Conservation (phyloP, 768 basidiomycete genomes). For the Hypholoma fasciculare region DNA sequence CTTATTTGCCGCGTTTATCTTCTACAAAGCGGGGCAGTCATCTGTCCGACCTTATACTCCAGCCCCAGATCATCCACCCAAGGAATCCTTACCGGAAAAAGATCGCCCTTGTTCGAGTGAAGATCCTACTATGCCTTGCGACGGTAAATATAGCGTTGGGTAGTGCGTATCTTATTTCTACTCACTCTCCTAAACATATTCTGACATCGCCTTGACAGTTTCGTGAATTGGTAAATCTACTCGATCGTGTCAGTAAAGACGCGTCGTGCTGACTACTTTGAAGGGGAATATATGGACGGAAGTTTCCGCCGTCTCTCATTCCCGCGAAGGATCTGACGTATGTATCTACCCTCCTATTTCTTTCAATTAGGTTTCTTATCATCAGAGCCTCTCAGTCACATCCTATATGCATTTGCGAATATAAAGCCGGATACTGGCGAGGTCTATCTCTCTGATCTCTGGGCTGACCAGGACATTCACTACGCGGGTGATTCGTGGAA, state of each 20-base stretch:
- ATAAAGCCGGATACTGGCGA: slow-evolving; percentile 81
- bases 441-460: slow-evolving; percentile 84
- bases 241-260: not conserved
- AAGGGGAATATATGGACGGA: slow-evolving; percentile 95
- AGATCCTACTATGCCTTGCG: slow-evolving; percentile 32
- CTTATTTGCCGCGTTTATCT: slow-evolving; percentile 35
- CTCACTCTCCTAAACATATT: not conserved
- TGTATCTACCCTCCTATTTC: slow-evolving; percentile 23
- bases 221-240: slow-evolving; percentile 67
- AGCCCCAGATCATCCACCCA: slow-evolving; percentile 3
- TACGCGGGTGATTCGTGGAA: slow-evolving; percentile 96
- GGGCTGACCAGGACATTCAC: slow-evolving; percentile 98
- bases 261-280: not conserved
- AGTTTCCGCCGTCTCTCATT: slow-evolving; percentile 84
- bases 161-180: slow-evolving; percentile 53
- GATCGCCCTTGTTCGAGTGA: slow-evolving; percentile 11
- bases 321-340: slow-evolving; percentile 87
- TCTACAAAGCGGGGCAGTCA: slow-evolving; percentile 47
- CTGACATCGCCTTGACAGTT: slow-evolving; percentile 40
- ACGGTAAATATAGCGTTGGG: slow-evolving; percentile 76
- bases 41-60: slow-evolving; percentile 18
- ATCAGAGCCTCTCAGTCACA: slow-evolving; percentile 51
- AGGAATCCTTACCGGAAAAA: slow-evolving; percentile 10
- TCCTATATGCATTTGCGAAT: slow-evolving; percentile 94
- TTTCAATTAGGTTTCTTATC: slow-evolving; percentile 6